Evolutionary conservation across 495 filamentous ascomycete genomes (phyloP).

Genomic region (Penicillium waksmanii): DNA sequence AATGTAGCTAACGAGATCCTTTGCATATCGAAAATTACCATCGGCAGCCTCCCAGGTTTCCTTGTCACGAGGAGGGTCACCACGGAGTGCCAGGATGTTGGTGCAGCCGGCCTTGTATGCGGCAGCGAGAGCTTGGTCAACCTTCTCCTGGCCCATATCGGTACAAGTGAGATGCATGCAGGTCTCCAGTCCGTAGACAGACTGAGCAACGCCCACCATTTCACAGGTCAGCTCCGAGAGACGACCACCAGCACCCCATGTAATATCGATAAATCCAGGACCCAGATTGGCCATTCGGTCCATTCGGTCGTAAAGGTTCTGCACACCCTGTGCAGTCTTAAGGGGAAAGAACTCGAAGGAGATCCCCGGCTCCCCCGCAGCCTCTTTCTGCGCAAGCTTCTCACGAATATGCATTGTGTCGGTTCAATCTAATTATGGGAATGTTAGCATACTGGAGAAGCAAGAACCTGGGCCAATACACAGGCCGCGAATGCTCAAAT

Average conservation of each 20-base stretch:
- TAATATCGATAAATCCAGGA: constrained; percentile 96
- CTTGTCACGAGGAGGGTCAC: constrained; percentile 92
- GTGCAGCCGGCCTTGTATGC: constrained; percentile 96
- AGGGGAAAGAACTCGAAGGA: constrained; percentile 99
- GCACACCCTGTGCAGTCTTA: constrained; percentile 97
- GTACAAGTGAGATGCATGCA: constrained; percentile 99
- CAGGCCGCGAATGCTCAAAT: too few species aligned
- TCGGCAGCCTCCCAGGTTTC: constrained; percentile 90
- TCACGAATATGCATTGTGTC: constrained; percentile 82
- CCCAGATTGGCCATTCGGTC: constrained; percentile 96
- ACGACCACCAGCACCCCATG: constrained; percentile 95
- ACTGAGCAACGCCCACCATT: constrained; percentile 96
- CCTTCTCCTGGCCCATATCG: constrained; percentile 90
- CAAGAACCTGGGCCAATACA: neutral
- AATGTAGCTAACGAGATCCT: constrained; percentile 93
- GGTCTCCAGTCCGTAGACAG: constrained; percentile 95
- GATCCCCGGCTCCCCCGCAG: constrained; percentile 77
- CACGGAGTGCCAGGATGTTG: constrained; percentile 93
- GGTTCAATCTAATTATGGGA: constrained; percentile 17
- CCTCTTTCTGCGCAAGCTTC: constrained; percentile 83
- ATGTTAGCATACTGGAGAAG: constrained; percentile 13
- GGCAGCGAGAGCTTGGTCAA: constrained; percentile 83
- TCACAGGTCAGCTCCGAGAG: constrained; percentile 91
- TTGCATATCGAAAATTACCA: constrained; percentile 87
- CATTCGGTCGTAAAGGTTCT: constrained; percentile 99